Conservation (phyloP, 2,329 filamentous ascomycete species). For the Diaporthe australafricana region DNA sequence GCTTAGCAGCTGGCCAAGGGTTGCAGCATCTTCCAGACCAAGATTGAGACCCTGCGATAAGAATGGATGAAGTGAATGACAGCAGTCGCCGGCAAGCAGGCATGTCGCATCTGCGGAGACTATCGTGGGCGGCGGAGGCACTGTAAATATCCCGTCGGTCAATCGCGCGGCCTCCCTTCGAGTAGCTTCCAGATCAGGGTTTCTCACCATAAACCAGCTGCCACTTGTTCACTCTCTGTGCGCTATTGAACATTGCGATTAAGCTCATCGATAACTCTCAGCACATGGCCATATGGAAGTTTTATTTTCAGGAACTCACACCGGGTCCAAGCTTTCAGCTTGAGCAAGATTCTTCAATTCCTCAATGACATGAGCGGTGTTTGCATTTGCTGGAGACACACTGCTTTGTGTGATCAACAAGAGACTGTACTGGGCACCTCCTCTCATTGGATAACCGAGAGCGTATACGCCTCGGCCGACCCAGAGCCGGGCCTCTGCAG, state of each 20-base stretch:
- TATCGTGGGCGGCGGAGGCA: neutral
- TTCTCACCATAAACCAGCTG: neutral
- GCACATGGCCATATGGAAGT: neutral
- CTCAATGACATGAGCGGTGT: neutral
- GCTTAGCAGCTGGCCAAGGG: neutral
- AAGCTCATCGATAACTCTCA: neutral
- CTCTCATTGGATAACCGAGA: neutral
- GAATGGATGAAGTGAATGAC: neutral
- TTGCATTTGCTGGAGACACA: neutral
- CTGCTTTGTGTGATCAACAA: neutral
- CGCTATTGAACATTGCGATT: neutral
- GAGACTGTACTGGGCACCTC: neutral
- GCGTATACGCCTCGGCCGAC: neutral
- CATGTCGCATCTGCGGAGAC: neutral
- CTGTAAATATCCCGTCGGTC: neutral
- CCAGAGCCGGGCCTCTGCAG: neutral
- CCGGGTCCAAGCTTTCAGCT: neutral
- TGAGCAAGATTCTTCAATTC: neutral
- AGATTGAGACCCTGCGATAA: constrained; percentile 4
- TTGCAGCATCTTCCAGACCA: constrained; percentile 10
- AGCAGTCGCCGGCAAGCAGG: constrained; percentile 7
- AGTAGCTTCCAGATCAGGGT: neutral
- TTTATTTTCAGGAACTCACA: neutral
- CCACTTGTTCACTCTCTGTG: constrained; percentile 3
- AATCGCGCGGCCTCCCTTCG: neutral